phyloP scores from a whole-genome alignment of 2,329 filamentous ascomycete genomes.

The Botrytis aclada region DNA sequence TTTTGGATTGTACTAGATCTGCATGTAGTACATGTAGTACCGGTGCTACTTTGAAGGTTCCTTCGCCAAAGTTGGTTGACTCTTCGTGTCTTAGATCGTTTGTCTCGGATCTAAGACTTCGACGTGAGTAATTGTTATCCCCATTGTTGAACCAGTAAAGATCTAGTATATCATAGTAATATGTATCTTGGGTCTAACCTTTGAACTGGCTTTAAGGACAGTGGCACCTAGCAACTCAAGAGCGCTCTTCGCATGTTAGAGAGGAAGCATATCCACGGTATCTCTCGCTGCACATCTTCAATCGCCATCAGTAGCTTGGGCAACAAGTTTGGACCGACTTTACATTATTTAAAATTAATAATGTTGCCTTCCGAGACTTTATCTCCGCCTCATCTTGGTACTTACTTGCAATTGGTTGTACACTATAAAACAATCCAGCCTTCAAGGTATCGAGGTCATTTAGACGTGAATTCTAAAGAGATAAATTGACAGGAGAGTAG shows the following conservation, averaged over 20 bases:
- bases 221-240: background rate
- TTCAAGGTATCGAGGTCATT: constrained; percentile 43
- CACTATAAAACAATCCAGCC: constrained; percentile 47
- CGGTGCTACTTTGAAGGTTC: background rate
- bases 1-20: background rate
- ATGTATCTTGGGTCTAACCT: background rate
- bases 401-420: constrained; percentile 51
- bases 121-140: background rate
- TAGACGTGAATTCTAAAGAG: constrained; percentile 32
- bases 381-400: constrained; percentile 55
- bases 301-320: background rate
- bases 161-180: background rate
- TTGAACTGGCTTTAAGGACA: background rate
- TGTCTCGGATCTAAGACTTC: constrained; percentile 14
- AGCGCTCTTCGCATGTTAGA: background rate
- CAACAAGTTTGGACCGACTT: background rate
- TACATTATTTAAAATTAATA: constrained; percentile 24
- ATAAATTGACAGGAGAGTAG: too few species aligned
- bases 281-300: background rate
- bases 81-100: constrained; percentile 11
- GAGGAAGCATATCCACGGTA: background rate
- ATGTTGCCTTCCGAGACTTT: constrained; percentile 35
- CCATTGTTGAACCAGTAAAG: background rate
- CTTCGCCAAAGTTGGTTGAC: background rate
- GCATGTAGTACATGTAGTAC: constrained; percentile 7